phyloP scores from a whole-genome alignment of 371 early-diverging fungal genomes.

The Apophysomyces elegans region DNA sequence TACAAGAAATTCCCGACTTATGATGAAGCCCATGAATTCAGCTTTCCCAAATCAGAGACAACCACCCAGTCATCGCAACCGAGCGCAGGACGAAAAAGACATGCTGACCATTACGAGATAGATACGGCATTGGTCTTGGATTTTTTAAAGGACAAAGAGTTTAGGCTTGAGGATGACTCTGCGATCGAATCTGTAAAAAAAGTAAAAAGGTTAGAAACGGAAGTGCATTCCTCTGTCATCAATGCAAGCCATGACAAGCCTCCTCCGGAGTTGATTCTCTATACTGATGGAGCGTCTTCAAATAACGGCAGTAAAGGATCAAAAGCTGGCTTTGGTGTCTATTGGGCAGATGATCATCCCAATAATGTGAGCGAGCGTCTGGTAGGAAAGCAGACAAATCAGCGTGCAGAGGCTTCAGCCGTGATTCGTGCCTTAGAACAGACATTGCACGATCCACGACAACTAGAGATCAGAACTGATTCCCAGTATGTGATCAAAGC shows the following conservation, averaged over 20 bases:
- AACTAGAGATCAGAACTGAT: conserved; percentile 70
- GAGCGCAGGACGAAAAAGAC: neutral
- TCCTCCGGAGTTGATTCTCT: conserved; percentile 40
- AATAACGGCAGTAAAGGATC: conserved; percentile 68
- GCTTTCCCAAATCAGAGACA: too few species aligned
- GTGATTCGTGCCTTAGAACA: conserved; percentile 71
- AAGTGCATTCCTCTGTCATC: neutral
- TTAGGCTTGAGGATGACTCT: conserved; percentile 1
- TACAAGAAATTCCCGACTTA: conserved; percentile 63
- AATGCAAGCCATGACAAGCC: neutral
- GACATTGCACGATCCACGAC: conserved; percentile 23
- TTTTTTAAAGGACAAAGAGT: neutral
- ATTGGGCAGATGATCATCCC: conserved; percentile 73
- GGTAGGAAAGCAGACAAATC: conserved; percentile 77
- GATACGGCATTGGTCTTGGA: neutral
- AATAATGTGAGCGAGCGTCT: conserved; percentile 76
- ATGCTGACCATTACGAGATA: neutral
- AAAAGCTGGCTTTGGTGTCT: conserved; percentile 85
- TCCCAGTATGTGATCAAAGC: conserved; percentile 73
- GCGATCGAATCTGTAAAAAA: neutral
- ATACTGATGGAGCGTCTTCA: conserved; percentile 82
- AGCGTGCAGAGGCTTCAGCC: conserved; percentile 85
- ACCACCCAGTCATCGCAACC: neutral
- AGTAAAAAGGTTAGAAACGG: neutral
- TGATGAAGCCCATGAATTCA: conserved; percentile 46